Base-by-base conservation (phyloP, 2,329 filamentous ascomycete species). In the Venturia effusa region DNA sequence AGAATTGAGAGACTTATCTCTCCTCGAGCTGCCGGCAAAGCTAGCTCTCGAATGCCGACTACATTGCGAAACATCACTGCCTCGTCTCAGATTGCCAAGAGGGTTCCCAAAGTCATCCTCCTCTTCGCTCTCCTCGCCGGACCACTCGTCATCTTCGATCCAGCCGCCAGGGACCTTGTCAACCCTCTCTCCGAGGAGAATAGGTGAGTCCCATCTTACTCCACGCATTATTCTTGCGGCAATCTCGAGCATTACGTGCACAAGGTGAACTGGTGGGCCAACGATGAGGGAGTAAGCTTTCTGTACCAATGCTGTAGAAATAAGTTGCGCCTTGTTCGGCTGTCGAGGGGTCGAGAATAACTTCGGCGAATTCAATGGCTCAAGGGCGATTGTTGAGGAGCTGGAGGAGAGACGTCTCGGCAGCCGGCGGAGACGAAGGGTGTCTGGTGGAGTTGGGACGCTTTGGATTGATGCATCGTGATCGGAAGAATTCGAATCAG, bases 221-320 rank as follows among this genome's bases (percentile, higher is more conserved):
- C 79, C 79, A 57, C 75, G 75, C 1, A 86, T 83, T 66, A 96
- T 90, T 66, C 84, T 86, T 0, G 89, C 87, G 0, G 92, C 90
- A 64, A 96, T 90, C 64, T 86, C 85, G 4, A 96, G 81, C 81
- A 96, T 92, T 48, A 96, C 79, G 32, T 84, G 81, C 41, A 96
- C 83, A 1, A 96, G 81, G 69, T 92, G 85, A 40, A 87, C 84
- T 0, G 92, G 91, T n/a, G 91, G 91, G 0, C 89, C 86, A 17
- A 96, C 77, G 4, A 96, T 81, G 37, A 94, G 81, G 61, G 89
- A 86, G 67, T 84, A 86, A 0, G 91, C 92, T 75, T 90, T 92
- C 64, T 87, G 84, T 32, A 96, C 82, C 37, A 96, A 83, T 3
- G 85, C 82, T 61, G 84, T 78, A 48, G 75, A 69, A 48, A 76